These are phyloP conservation scores for Draba incana DNA, from an alignment of 345 rosid genomes.

Conservation along the genomic window DNA sequence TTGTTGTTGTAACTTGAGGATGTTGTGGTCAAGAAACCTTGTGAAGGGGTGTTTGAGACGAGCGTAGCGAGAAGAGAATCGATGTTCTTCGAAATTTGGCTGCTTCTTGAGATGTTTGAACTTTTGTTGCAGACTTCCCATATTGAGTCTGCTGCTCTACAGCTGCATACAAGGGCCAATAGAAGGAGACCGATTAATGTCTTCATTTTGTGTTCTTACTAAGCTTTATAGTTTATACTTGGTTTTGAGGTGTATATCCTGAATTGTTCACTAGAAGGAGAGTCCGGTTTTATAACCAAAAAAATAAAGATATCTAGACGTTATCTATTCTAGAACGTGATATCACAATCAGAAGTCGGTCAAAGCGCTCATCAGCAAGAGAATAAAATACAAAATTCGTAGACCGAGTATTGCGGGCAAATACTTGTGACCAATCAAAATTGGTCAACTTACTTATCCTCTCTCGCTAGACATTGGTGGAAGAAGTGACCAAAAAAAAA, in stretches of 20 bases:
- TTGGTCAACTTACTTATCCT: constrained; percentile 14
- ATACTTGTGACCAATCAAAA: constrained; percentile 30
- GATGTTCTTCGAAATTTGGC: constrained; percentile 50
- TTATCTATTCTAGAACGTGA: constrained; percentile 19
- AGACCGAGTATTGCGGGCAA: constrained; percentile 18
- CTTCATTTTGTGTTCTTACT: constrained; percentile 25
- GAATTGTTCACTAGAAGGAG: constrained; percentile 2
- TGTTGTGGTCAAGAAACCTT: constrained; percentile 49
- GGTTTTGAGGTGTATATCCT: constrained; percentile 4
- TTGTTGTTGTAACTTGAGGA: constrained; percentile 44
- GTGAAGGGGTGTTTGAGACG: constrained; percentile 46
- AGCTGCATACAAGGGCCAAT: constrained; percentile 37
- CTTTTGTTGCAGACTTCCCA: constrained; percentile 55
- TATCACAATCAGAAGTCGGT: constrained; percentile 23
- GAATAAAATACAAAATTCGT: background rate
- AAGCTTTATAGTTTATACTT: background rate
- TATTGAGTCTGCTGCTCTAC: constrained; percentile 53
- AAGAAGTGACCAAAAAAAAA: background rate
- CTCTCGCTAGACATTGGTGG: constrained; percentile 9
- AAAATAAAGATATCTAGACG: constrained; percentile 9
- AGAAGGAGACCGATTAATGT: constrained; percentile 33
- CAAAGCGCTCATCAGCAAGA: constrained; percentile 32
- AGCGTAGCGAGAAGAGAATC: constrained; percentile 46
- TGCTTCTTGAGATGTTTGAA: constrained; percentile 39
- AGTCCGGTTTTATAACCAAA: constrained; percentile 13